Evolutionary conservation across 164 flowering plant genomes (phyloP), one percentile per base, ranked within the genome.

Genomic region (Chimonanthus salicifolius): DNA sequence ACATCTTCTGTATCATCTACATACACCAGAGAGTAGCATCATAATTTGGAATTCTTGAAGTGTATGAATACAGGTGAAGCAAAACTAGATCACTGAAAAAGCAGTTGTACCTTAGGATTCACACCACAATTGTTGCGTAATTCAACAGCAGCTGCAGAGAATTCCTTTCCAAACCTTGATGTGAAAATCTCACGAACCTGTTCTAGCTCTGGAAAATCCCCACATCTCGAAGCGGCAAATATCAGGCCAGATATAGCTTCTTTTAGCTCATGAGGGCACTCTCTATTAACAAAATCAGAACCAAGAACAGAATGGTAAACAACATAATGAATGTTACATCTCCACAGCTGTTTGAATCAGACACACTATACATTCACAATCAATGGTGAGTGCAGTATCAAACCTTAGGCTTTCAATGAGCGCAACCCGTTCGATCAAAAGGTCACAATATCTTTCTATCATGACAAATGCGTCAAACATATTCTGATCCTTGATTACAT

Each of bases 201-300:
- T 72, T 80, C 89, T 58, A 95, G 88, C 79, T 95, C 99, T 2
- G 98, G 98, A 50, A 89, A 85, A 6, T 93, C 96, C 43, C 98
- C 98, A 67, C 91, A 87, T 74, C 99, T 92, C 0, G 98, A 85
- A 49, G 94, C 74, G 1, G 92, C 98, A 74, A 74, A 93, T 6
- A 89, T 76, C 77, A 95, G 72, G 47, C 89, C 78, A 5, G 97
- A 79, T 47, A 83, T 75, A 7, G 94, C 92, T 83, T 92, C 99
- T 50, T 75, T 74, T 18, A 95, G 80, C 67, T 95, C 98, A 2
- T 88, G 88, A 21, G 98, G 97, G 71, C 99, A 95, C 13, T 11
- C 85, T 75, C 98, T 92, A 71, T 46, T 71, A 8, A 48, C 64
- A 48, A 47, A 69, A 33, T 2, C 9, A 74, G 9, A 6, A 70